These are phyloP conservation scores for Phialocephala sp. DNA, from an alignment of 2,329 filamentous ascomycete genomes.

Conservation along the genomic window DNA sequence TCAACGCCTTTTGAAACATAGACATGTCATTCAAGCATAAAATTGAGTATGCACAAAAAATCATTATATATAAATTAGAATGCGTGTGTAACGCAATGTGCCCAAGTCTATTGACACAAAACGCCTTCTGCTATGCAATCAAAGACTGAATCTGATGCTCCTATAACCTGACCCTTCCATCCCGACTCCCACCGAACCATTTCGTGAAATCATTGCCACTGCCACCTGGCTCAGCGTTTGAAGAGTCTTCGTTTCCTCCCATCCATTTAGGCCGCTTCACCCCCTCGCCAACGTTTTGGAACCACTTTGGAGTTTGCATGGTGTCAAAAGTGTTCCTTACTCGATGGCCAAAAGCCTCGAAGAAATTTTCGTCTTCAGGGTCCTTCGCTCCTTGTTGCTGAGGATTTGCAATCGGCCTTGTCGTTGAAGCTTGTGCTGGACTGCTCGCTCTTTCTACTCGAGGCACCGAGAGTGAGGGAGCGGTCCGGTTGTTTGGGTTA, in stretches of 20 bases:
- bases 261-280: conserved; percentile 86
- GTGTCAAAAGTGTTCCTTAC: conserved; percentile 93
- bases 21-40: neutral
- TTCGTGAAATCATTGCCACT: conserved; percentile 54
- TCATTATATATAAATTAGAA: conserved; percentile 1
- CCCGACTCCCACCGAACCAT: conserved; percentile 61
- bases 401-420: conserved; percentile 31
- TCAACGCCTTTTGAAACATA: no score
- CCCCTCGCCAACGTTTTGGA: conserved; percentile 70
- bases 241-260: conserved; percentile 60
- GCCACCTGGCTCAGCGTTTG: conserved; percentile 36
- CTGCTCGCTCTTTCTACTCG: conserved; percentile 41
- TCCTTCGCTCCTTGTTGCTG: conserved; percentile 50
- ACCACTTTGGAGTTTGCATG: conserved; percentile 81
- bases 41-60: neutral
- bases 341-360: conserved; percentile 81
- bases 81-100: conserved; percentile 20
- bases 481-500: conserved; percentile 37
- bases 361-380: conserved; percentile 79
- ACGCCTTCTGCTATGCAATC: conserved; percentile 41
- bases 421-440: conserved; percentile 40
- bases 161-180: conserved; percentile 43
- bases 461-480: conserved; percentile 38
- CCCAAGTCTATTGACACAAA: conserved; percentile 29
- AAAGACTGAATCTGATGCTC: conserved; percentile 19